Evolutionary conservation across 371 early-diverging fungal genomes (phyloP).

Genomic region (Homolaphlyctis polyrhiza): DNA sequence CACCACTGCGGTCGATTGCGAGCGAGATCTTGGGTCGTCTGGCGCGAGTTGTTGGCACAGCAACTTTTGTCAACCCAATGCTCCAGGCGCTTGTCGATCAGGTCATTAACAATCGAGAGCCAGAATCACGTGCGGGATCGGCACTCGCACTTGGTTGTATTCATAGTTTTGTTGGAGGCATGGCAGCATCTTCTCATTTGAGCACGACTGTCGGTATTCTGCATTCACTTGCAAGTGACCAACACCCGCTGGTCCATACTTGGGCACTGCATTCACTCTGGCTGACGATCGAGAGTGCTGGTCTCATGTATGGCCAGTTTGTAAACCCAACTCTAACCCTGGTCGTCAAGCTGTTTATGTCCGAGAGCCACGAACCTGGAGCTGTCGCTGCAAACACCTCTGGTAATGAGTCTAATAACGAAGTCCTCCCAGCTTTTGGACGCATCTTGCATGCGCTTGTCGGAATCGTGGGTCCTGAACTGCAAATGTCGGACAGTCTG

Average conservation of each 20-base stretch:
- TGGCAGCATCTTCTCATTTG: constrained; percentile 80
- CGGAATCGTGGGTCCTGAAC: constrained; percentile 88
- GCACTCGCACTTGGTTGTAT: constrained; percentile 87
- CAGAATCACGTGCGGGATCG: constrained; percentile 87
- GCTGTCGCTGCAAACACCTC: constrained; percentile 29
- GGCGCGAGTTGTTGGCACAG: constrained; percentile 63
- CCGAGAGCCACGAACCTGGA: constrained; percentile 81
- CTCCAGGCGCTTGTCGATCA: constrained; percentile 79
- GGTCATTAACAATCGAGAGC: constrained; percentile 88
- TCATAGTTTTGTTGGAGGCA: constrained; percentile 82
- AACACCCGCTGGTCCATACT: constrained; percentile 89
- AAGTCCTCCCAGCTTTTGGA: constrained; percentile 73
- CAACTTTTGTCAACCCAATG: constrained; percentile 66
- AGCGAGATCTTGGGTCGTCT: constrained; percentile 82
- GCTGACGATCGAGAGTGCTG: constrained; percentile 81
- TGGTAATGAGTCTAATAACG: constrained; percentile 26
- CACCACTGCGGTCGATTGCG: constrained; percentile 67
- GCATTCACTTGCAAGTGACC: constrained; percentile 82
- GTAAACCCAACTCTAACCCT: constrained; percentile 82
- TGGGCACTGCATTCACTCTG: constrained; percentile 89
- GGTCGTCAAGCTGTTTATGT: constrained; percentile 75
- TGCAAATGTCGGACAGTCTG: constrained; percentile 64
- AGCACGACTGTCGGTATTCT: constrained; percentile 85
- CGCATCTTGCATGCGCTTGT: constrained; percentile 82
- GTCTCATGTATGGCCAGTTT: constrained; percentile 83